Evolutionary conservation across 2,329 filamentous ascomycete species (phyloP).

Genomic region (Aspergillus spinulosporus): DNA sequence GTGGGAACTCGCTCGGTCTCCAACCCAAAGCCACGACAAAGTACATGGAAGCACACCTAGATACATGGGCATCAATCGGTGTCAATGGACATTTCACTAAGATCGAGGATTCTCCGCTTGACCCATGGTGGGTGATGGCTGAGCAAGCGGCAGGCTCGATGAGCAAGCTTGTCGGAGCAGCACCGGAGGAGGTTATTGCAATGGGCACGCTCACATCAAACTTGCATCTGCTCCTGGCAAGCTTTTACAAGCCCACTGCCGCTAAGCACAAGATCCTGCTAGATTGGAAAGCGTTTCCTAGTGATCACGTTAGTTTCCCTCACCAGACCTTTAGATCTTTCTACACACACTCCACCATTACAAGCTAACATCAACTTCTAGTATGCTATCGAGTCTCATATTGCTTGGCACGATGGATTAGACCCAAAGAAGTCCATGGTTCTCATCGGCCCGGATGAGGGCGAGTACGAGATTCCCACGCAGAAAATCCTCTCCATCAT

Average conservation of each 20-base stretch:
- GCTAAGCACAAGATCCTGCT: constrained; percentile 72
- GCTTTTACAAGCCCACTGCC: constrained; percentile 72
- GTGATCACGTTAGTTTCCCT: constrained; percentile 64
- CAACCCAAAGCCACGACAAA: constrained; percentile 69
- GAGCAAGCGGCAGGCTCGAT: constrained; percentile 70
- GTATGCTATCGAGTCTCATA: constrained; percentile 81
- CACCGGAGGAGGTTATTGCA: constrained; percentile 70
- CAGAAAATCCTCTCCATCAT: constrained; percentile 70
- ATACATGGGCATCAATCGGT: constrained; percentile 79
- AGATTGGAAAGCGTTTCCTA: constrained; percentile 85
- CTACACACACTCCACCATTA: background rate
- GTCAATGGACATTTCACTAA: constrained; percentile 79
- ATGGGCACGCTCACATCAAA: constrained; percentile 87
- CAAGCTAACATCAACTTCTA: constrained; percentile 35
- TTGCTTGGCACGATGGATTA: constrained; percentile 64
- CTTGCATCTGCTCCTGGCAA: constrained; percentile 75
- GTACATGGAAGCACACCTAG: constrained; percentile 69
- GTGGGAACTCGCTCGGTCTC: constrained; percentile 83
- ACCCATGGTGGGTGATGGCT: constrained; percentile 74
- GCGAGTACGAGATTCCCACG: constrained; percentile 63
- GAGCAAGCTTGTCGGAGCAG: constrained; percentile 71
- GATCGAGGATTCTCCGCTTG: constrained; percentile 65
- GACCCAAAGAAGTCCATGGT: constrained; percentile 69
- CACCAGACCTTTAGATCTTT: background rate
- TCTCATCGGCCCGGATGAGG: constrained; percentile 64